Percentiles rank a stretch among this genome's conserved stretches.
Evolutionary conservation across 208 protist genomes (phyloP).

Genomic region (Porcisia hertigi): DNA sequence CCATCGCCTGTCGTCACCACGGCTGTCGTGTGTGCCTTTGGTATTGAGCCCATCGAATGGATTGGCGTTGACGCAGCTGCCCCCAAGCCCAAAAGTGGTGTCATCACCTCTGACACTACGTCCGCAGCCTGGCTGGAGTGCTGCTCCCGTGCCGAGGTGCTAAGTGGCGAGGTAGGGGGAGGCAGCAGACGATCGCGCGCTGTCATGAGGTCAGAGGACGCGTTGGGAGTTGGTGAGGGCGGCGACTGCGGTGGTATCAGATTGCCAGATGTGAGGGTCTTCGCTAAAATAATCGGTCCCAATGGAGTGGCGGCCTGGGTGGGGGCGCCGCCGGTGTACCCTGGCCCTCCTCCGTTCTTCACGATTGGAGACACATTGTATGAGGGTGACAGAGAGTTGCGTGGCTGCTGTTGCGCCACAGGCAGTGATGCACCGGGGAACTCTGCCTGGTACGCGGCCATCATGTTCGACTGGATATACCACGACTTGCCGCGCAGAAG

Average conservation of each 20-base stretch:
- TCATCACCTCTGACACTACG: background rate
- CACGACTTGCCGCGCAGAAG: slow-evolving; percentile 18
- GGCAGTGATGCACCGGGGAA: slow-evolving; percentile 4
- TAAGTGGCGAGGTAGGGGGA: background rate
- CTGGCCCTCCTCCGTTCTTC: slow-evolving; percentile 1
- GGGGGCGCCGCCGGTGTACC: background rate
- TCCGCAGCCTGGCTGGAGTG: background rate
- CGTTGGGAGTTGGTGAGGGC: background rate
- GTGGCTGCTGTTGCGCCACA: background rate
- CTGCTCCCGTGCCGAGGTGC: slow-evolving; percentile 12
- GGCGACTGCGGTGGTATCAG: background rate
- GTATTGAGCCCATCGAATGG: slow-evolving; percentile 13
- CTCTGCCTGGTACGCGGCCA: slow-evolving; percentile 9
- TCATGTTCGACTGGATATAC: slow-evolving; percentile 21
- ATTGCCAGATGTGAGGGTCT: background rate
- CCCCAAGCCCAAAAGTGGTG: background rate
- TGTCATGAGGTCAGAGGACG: background rate
- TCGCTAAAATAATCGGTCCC: background rate
- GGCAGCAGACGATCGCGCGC: slow-evolving; percentile 20
- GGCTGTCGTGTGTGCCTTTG: background rate
- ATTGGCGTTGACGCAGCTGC: slow-evolving; percentile 2
- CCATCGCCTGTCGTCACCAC: no score
- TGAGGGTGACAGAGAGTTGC: background rate
- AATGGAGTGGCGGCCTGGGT: background rate
- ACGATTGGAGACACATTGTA: background rate